Base-by-base conservation (phyloP, 805 yeast genomes). In the Deakozyma indianensis region DNA sequence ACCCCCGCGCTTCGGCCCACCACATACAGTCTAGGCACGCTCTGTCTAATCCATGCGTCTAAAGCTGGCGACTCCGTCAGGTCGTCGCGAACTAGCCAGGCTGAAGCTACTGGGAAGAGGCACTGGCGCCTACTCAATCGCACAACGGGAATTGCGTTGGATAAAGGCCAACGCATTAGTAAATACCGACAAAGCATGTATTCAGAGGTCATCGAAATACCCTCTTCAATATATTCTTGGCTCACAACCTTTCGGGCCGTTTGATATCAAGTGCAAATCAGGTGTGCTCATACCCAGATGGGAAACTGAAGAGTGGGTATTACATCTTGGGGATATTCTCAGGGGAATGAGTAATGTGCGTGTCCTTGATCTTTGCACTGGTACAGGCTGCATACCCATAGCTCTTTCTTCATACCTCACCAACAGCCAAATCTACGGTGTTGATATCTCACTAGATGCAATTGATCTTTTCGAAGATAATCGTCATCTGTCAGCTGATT, bases 271-370 rank as follows among this genome's bases (percentile, higher is more conserved):
- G 22, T 84, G 95, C 54, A 54, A 61, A 23, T 66, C 65, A 1
- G 77, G 77, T 0, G 96, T 86, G 1, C 64, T 90, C 48, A 88
- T 90, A 23, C 97, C 98, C 0, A 64, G 98, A 43, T 79, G 90
- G 82, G 98, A 90, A 58, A 90, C 98, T 0, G 97, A 90, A 59
- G 95, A 86, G 56, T 90, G 96, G 96, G 66, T 73, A 7, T 28
- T 64, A 23, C 69, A 68, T 45, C 57, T 82, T 20, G 60, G 65
- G 0, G 48, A 49, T 5, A 23, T 48, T 4, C 43, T 55, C 1
- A 42, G 53, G 16, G 22, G 3, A n/a, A 5, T 25, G 32, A 16
- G 22, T 7, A 40, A 22, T 14, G 46, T 69, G 21, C 53, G 47
- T 1, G 60, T 78, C 1, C 50, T 82, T 5, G 96, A 88, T 62